These are phyloP conservation scores for Orbilia brochopaga DNA, from an alignment of 2,329 filamentous ascomycete species.

Conservation along the genomic window DNA sequence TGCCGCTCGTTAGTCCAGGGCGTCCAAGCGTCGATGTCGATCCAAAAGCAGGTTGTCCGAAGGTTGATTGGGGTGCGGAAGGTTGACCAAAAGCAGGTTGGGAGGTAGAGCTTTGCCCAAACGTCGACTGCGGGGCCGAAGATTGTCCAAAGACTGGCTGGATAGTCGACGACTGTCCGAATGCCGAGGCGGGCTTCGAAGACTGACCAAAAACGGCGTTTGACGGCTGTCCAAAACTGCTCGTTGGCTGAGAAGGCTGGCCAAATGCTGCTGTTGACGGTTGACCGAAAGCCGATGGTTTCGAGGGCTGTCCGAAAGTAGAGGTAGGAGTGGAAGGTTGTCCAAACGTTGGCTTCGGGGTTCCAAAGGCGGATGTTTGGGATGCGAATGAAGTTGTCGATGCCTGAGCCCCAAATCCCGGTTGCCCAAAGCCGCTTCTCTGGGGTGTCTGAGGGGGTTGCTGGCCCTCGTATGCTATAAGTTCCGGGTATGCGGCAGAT, in stretches of 20 bases:
- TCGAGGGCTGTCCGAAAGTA: constrained; percentile 56
- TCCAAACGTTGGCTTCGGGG: constrained; percentile 57
- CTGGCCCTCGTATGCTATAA: constrained; percentile 61
- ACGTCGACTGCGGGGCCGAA: constrained; percentile 53
- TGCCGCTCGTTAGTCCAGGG: constrained; percentile 60
- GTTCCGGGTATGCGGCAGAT: constrained; percentile 69
- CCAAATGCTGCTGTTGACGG: constrained; percentile 48
- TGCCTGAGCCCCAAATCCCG: constrained; percentile 45
- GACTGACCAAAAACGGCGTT: constrained; percentile 35
- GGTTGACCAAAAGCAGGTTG: constrained; percentile 55
- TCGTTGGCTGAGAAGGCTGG: constrained; percentile 50
- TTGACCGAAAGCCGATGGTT: constrained; percentile 52
- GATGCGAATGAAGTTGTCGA: constrained; percentile 56
- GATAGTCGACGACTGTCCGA: constrained; percentile 36
- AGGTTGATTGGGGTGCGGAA: constrained; percentile 55
- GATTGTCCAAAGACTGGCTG: constrained; percentile 56
- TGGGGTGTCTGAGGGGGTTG: constrained; percentile 51
- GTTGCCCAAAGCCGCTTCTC: constrained; percentile 53
- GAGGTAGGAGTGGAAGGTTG: constrained; percentile 56
- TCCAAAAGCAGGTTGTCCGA: constrained; percentile 61
- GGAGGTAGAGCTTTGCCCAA: constrained; percentile 51
- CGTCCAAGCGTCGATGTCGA: constrained; percentile 62
- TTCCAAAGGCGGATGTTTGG: constrained; percentile 51
- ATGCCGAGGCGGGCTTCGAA: constrained; percentile 25
- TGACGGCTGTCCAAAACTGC: constrained; percentile 42